These are phyloP conservation scores for Aspergillus quadricinctus DNA, from an alignment of 2,329 filamentous ascomycete genomes.

Conservation along the genomic window DNA sequence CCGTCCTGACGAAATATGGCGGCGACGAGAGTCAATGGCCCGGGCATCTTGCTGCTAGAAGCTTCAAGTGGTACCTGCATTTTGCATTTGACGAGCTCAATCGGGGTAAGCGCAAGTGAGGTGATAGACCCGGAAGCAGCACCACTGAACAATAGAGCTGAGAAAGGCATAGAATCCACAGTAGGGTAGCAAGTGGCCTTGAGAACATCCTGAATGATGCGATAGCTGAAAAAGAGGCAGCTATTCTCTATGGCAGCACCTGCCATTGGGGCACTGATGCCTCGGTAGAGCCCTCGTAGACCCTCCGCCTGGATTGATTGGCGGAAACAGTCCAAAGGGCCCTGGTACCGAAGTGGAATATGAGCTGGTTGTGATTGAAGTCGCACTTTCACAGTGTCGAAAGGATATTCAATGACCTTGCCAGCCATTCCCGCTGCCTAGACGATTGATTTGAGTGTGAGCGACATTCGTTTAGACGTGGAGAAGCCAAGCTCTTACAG, in stretches of 20 bases:
- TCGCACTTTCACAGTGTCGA: conserved; percentile 96
- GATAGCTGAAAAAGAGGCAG: conserved; percentile 88
- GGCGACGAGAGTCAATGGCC: conserved; percentile 66
- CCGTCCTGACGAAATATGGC: conserved; percentile 81
- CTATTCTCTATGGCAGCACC: conserved; percentile 91
- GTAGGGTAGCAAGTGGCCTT: conserved; percentile 59
- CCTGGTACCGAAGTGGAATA: conserved; percentile 73
- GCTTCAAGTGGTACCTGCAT: conserved; percentile 70
- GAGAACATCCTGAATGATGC: conserved; percentile 58
- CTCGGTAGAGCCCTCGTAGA: conserved; percentile 78
- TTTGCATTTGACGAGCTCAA: conserved; percentile 97
- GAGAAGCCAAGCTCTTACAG: conserved; percentile 50
- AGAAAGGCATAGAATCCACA: conserved; percentile 62
- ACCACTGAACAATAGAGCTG: conserved; percentile 71
- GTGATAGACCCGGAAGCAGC: conserved; percentile 85
- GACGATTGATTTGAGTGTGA: neutral
- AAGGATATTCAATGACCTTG: conserved; percentile 97
- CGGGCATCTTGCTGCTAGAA: conserved; percentile 46
- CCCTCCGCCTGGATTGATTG: conserved; percentile 79
- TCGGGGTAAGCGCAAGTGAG: conserved; percentile 84
- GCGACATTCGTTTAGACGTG: neutral
- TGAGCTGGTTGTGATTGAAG: conserved; percentile 91
- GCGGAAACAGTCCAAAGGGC: conserved; percentile 88
- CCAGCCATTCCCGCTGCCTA: conserved; percentile 79
- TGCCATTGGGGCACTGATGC: conserved; percentile 83